Conservation (phyloP, 805 yeast species). For the Barnettozyma sp. region DNA sequence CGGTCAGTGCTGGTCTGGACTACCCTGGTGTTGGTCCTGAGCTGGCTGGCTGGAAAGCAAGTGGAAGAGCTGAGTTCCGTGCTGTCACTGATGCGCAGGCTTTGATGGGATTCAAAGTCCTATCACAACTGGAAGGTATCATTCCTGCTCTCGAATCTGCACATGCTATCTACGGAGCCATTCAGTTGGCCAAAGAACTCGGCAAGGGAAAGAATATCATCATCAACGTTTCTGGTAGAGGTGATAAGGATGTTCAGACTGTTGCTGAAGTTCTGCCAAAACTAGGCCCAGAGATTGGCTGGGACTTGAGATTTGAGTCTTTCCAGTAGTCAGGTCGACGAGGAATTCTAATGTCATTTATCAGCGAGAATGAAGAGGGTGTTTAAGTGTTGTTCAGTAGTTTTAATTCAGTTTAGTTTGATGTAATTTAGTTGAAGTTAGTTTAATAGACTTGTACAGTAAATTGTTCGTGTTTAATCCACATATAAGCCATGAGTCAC, state of each 20-base stretch:
- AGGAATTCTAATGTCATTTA: too few species aligned
- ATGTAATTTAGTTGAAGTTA: too few species aligned
- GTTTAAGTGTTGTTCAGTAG: too few species aligned
- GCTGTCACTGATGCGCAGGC: slow-evolving; percentile 98
- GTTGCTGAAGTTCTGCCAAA: slow-evolving; percentile 91
- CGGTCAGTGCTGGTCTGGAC: slow-evolving; percentile 97
- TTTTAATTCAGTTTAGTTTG: too few species aligned
- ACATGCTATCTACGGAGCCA: slow-evolving; percentile 91
- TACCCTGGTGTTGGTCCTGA: slow-evolving; percentile 99
- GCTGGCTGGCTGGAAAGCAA: slow-evolving; percentile 88
- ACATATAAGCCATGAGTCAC: too few species aligned
- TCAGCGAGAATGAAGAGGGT: too few species aligned
- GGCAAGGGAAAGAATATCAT: slow-evolving; percentile 72
- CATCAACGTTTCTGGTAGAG: slow-evolving; percentile 94
- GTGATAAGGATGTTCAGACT: slow-evolving; percentile 97
- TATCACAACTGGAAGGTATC: slow-evolving; percentile 94
- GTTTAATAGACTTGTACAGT: too few species aligned
- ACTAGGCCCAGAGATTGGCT: slow-evolving; percentile 84
- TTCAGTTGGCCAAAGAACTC: slow-evolving; percentile 81
- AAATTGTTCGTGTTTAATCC: too few species aligned
- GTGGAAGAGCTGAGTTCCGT: slow-evolving; percentile 83
- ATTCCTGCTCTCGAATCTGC: slow-evolving; percentile 98
- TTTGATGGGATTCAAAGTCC: slow-evolving; percentile 76
- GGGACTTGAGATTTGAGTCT: slow-evolving; percentile 87
- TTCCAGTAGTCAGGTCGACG: too few species aligned